These are phyloP conservation scores for Cucurbita argyrosperma DNA, from an alignment of 306 rosid species.

Conservation along the genomic window DNA sequence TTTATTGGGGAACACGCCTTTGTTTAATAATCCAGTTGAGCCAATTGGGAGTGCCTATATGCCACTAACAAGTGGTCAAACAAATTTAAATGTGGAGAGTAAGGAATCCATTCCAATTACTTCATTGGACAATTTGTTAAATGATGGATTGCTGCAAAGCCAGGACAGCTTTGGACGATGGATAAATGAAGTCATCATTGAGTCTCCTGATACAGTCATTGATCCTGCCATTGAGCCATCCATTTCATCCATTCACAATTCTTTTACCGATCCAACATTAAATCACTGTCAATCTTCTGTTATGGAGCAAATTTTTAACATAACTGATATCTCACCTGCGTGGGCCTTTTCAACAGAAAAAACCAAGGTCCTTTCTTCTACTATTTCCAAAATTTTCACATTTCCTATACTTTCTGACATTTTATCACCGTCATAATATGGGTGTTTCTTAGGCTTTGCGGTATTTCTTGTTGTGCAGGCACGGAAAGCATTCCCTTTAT, in stretches of 20 bases:
- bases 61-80: conserved; percentile 24
- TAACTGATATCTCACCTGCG: conserved; percentile 62
- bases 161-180: conserved; percentile 92
- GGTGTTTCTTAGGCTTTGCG: neutral
- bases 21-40: conserved; percentile 25
- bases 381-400: neutral
- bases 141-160: conserved; percentile 53
- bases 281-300: conserved; percentile 38
- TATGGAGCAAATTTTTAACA: conserved; percentile 55
- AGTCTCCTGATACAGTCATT: conserved; percentile 41
- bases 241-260: conserved; percentile 27
- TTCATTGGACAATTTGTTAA: conserved; percentile 20
- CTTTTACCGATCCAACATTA: conserved; percentile 22
- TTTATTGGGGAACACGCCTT: conserved; percentile 23
- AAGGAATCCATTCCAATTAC: conserved; percentile 17
- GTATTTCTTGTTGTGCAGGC: neutral
- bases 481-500: neutral
- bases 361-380: conserved; percentile 54
- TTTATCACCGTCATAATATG: neutral
- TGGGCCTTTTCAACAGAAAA: conserved; percentile 72
- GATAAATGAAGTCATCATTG: conserved; percentile 42
- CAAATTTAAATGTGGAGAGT: conserved; percentile 25
- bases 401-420: neutral
- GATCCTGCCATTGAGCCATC: conserved; percentile 42
- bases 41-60: conserved; percentile 23